Conservation (phyloP, 495 filamentous ascomycete genomes). For the Aspergillus incahuasiensis region DNA sequence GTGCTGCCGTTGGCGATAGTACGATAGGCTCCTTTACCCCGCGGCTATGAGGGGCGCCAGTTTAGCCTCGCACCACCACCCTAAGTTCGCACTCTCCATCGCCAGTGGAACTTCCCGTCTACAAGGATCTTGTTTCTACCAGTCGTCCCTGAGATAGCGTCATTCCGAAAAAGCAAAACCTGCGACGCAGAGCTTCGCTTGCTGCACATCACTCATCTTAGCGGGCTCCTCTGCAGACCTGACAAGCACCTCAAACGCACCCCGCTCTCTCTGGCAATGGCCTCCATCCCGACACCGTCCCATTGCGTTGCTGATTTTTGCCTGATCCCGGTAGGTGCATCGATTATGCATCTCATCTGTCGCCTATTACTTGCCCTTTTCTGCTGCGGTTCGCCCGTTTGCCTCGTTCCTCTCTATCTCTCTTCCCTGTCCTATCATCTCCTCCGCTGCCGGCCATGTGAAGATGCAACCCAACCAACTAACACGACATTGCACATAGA, state of each 20-base stretch:
- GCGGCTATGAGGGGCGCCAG: background rate
- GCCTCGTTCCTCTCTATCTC: background rate
- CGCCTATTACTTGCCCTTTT: background rate
- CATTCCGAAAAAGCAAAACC: background rate
- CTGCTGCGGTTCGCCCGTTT: background rate
- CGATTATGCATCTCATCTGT: background rate
- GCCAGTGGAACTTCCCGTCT: background rate
- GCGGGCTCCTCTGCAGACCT: background rate
- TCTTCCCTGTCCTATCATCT: background rate
- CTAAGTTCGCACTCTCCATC: background rate
- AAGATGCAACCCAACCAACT: conserved; percentile 24
- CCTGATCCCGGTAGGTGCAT: conserved; percentile 63
- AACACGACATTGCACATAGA: conserved; percentile 36
- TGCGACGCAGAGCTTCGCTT: background rate
- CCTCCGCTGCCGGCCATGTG: conserved; percentile 8
- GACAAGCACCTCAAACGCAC: background rate
- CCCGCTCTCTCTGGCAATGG: conserved; percentile 12
- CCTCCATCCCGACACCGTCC: conserved; percentile 53
- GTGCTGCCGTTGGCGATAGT: background rate
- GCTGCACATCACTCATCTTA: background rate
- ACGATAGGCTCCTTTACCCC: background rate
- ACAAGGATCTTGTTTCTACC: background rate
- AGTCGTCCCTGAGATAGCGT: background rate
- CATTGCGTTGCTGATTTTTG: conserved; percentile 77
- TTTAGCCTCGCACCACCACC: background rate